Conservation (phyloP, 1,284 basidiomycete species). For the Schizopora paradoxa region DNA sequence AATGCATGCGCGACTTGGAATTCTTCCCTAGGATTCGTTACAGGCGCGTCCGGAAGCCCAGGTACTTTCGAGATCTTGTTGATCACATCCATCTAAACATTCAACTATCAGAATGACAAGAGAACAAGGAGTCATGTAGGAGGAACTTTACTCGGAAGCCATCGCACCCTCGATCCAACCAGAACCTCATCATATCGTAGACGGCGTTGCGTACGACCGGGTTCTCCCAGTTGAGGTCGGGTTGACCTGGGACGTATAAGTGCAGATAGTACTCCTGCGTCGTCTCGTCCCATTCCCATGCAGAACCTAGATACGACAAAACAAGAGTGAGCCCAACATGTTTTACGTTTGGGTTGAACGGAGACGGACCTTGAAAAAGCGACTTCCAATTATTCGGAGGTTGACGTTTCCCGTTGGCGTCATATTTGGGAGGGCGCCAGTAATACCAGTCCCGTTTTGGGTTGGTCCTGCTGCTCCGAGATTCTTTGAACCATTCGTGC, state of each 20-base stretch:
- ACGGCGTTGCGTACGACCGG: constrained; percentile 57
- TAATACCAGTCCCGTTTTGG: constrained; percentile 73
- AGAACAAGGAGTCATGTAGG: background rate
- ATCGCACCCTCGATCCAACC: constrained; percentile 68
- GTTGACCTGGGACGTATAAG: constrained; percentile 65
- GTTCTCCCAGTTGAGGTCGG: constrained; percentile 79
- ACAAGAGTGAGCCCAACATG: too few species aligned
- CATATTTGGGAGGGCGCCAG: constrained; percentile 62
- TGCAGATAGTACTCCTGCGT: constrained; percentile 76
- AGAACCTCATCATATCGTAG: constrained; percentile 65
- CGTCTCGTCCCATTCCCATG: constrained; percentile 67
- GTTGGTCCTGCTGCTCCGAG: constrained; percentile 49
- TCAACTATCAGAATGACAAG: background rate
- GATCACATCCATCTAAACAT: constrained; percentile 59
- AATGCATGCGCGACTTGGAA: constrained; percentile 54
- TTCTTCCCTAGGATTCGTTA: constrained; percentile 43
- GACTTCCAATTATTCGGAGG: constrained; percentile 75
- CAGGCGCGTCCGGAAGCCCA: constrained; percentile 61
- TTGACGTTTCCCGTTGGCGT: constrained; percentile 44
- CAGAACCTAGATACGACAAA: too few species aligned
- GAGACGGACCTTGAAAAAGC: constrained; percentile 50
- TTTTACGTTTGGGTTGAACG: too few species aligned
- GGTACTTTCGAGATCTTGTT: constrained; percentile 61
- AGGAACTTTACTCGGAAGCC: constrained; percentile 56
- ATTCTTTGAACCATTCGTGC: constrained; percentile 73